Conservation (phyloP, 495 filamentous ascomycete genomes). For the Neurospora pannonica region DNA sequence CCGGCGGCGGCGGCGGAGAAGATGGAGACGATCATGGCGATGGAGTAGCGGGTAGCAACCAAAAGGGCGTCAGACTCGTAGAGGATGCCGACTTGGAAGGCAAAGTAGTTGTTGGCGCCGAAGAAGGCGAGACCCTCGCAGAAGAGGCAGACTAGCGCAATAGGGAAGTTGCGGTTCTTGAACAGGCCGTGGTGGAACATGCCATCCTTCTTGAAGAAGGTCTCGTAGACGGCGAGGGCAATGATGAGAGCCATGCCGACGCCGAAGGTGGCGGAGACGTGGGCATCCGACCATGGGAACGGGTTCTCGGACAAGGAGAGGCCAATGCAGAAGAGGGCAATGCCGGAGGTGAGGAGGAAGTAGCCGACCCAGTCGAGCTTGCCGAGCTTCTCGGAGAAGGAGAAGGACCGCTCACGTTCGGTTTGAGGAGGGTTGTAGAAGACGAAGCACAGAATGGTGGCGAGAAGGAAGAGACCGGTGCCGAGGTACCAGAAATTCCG, state of each 20-base stretch:
- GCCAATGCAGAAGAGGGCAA: constrained; percentile 25
- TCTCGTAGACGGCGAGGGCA: constrained; percentile 19
- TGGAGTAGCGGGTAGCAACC: constrained; percentile 15
- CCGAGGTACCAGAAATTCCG: constrained; percentile 23
- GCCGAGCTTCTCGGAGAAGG: constrained; percentile 17
- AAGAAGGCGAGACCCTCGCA: constrained; percentile 27
- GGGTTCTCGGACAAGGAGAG: constrained; percentile 27
- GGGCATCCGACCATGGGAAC: constrained; percentile 22
- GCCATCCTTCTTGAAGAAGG: constrained; percentile 24
- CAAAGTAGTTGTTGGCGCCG: constrained; percentile 27
- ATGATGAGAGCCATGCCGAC: constrained; percentile 15
- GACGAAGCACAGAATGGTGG: constrained; percentile 12
- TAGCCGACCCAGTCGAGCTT: constrained; percentile 29
- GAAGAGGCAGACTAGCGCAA: constrained; percentile 20
- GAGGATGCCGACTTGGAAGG: constrained; percentile 22
- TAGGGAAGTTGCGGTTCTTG: constrained; percentile 22
- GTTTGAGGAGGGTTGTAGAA: constrained; percentile 18
- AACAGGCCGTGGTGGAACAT: constrained; percentile 30
- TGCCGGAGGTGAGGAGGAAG: constrained; percentile 13
- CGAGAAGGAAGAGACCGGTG: constrained; percentile 13
- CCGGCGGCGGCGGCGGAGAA: constrained; percentile 10
- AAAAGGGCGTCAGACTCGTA: constrained; percentile 20
- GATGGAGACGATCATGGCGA: constrained; percentile 17
- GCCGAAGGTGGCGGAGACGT: constrained; percentile 21
- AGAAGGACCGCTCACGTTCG: constrained; percentile 8